A percentile compares a stretch with the other conserved stretches of the same genome.
Conservation (phyloP, 2,329 filamentous ascomycete species). For the Sporothrix protearum region DNA sequence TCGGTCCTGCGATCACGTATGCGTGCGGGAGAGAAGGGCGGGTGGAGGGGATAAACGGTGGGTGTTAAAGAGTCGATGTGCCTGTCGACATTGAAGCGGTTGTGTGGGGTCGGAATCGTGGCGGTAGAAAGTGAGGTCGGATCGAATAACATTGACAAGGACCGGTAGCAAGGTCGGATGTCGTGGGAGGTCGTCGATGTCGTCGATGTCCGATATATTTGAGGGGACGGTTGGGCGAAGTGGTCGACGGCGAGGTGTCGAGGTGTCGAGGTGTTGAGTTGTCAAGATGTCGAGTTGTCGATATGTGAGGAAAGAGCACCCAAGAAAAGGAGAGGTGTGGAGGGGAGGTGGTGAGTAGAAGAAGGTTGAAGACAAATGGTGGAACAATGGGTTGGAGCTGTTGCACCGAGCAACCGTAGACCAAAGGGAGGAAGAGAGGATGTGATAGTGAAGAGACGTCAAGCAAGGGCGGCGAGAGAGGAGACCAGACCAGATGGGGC, state of each 20-base stretch:
- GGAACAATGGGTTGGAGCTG: constrained; percentile 20
- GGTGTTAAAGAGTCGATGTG: background rate
- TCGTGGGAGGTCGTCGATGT: background rate
- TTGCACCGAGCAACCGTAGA: constrained; percentile 27
- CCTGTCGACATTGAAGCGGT: background rate
- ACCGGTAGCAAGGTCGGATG: background rate
- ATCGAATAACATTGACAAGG: background rate
- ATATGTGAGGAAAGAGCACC: background rate
- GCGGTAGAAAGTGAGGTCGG: background rate
- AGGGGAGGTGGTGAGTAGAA: constrained; percentile 12
- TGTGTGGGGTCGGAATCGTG: constrained; percentile 1
- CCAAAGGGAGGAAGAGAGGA: constrained; percentile 7
- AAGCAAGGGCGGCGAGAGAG: constrained; percentile 2
- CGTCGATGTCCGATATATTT: background rate
- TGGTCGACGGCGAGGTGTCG: constrained; percentile 1
- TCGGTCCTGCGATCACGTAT: constrained; percentile 24
- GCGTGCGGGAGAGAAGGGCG: background rate
- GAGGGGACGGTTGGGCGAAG: background rate
- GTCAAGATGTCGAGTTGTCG: background rate
- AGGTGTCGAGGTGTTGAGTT: background rate
- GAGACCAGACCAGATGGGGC: constrained; percentile 9
- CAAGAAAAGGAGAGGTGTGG: constrained; percentile 3
- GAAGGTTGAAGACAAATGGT: constrained; percentile 11
- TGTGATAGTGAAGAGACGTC: background rate
- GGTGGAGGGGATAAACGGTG: background rate